These are phyloP conservation scores for Camellia japonica DNA, from an alignment of 148 eudicot species.

Conservation along the genomic window DNA sequence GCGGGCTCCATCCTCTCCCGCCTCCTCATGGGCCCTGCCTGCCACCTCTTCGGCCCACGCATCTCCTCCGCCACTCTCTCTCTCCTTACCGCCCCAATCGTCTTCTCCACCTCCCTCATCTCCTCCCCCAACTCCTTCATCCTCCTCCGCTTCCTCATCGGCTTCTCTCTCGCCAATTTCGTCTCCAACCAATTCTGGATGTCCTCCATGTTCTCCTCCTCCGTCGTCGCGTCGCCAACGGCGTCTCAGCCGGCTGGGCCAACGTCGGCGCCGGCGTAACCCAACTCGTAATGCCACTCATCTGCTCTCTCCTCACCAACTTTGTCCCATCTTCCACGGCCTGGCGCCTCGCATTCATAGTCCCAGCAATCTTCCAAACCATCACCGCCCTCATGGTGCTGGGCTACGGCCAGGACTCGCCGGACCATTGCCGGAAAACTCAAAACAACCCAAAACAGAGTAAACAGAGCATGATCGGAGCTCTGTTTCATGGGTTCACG, in stretches of 20 bases:
- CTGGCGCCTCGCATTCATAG: conserved; percentile 43
- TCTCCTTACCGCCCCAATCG: conserved; percentile 39
- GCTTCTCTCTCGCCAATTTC: conserved; percentile 53
- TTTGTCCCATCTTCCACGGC: conserved; percentile 28
- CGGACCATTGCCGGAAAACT: conserved; percentile 29
- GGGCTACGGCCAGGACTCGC: conserved; percentile 40
- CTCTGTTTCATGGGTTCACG: conserved; percentile 24
- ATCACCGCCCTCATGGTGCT: conserved; percentile 32
- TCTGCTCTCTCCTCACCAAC: conserved; percentile 24
- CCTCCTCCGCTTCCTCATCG: conserved; percentile 38
- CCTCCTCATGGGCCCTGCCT: conserved; percentile 50
- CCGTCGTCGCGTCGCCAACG: conserved; percentile 45
- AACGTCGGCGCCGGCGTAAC: conserved; percentile 51
- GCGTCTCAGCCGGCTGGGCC: conserved; percentile 56
- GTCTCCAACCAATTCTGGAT: conserved; percentile 63
- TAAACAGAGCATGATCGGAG: background rate
- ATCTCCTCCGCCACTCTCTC: conserved; percentile 40
- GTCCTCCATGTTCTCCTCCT: conserved; percentile 50
- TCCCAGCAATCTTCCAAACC: conserved; percentile 42
- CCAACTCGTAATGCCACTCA: conserved; percentile 51
- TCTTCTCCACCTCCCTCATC: conserved; percentile 25
- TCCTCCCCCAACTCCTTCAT: conserved; percentile 28
- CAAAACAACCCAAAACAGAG: background rate
- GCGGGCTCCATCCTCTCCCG: conserved; percentile 51
- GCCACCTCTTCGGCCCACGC: conserved; percentile 55